These are phyloP conservation scores for Rhodotorula kratochvilovae DNA, from an alignment of 768 basidiomycete species.

Conservation along the genomic window DNA sequence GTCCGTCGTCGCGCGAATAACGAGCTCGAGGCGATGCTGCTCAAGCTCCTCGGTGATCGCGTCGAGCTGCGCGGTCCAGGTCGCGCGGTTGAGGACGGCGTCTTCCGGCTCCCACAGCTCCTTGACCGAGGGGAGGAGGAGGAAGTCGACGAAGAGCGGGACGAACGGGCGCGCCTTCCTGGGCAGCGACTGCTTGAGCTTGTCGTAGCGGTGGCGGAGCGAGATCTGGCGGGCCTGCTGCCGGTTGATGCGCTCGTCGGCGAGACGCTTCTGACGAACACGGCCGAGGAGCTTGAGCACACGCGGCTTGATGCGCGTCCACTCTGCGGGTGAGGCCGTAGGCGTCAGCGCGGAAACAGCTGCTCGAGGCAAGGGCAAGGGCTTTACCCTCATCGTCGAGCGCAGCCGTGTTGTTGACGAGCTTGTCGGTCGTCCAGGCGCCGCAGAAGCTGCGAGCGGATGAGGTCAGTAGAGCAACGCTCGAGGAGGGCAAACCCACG, in stretches of 20 bases:
- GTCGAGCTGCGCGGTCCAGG: background rate
- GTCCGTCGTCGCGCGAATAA: background rate
- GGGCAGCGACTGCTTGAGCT: background rate
- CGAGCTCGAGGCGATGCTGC: background rate
- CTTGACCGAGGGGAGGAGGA: conserved; percentile 2
- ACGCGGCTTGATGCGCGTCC: background rate
- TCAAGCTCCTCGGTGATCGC: background rate
- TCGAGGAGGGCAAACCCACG: too few relatives aligned
- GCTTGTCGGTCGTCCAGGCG: background rate
- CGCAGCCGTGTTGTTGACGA: background rate
- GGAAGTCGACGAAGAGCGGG: conserved; percentile 22
- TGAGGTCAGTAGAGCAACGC: background rate
- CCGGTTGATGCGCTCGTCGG: too few relatives aligned
- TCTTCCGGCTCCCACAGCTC: background rate
- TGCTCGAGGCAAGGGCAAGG: too few relatives aligned
- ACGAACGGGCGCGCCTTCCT: background rate
- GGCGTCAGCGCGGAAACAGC: too few relatives aligned
- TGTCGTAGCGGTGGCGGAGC: background rate
- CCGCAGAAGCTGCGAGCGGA: background rate
- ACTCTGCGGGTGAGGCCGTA: background rate
- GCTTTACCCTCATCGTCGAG: background rate
- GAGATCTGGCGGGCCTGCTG: background rate
- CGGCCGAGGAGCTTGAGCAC: conserved; percentile 8
- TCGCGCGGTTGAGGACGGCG: too few relatives aligned
- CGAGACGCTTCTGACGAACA: background rate